Evolutionary conservation across 345 rosid genomes (phyloP).

Genomic region (Gossypioides kirkii): DNA sequence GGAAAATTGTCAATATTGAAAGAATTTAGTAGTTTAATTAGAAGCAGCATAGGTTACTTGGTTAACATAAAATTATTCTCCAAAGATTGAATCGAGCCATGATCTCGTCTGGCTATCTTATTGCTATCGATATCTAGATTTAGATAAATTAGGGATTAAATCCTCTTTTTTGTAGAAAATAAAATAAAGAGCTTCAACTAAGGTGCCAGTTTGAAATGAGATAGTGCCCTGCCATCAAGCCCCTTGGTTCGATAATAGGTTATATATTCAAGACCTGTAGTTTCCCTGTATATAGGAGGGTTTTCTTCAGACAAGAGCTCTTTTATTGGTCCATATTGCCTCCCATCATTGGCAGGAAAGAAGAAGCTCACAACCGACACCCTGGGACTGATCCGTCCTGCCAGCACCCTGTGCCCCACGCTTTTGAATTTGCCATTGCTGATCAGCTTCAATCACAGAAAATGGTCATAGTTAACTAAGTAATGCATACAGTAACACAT

Average conservation of each 20-base stretch:
- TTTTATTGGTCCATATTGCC: background rate
- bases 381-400: background rate
- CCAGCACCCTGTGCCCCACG: background rate
- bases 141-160: background rate
- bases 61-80: too few species aligned
- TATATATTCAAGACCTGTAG: background rate
- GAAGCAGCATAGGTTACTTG: too few species aligned
- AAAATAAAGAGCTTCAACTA: background rate
- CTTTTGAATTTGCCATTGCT: background rate
- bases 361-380: background rate
- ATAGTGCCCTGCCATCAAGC: background rate
- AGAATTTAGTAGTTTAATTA: too few species aligned
- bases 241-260: background rate
- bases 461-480: background rate
- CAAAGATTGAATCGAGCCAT: background rate
- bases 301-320: conserved; percentile 4
- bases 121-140: background rate
- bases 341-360: background rate
- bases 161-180: background rate
- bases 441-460: background rate
- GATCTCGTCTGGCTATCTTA: background rate
- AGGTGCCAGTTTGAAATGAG: background rate
- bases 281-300: background rate
- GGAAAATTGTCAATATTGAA: too few species aligned
- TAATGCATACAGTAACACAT: background rate